Evolutionary conservation across 106 monocot species (phyloP), one percentile per base, ranked within the genome.

Genomic region (Ottelia alismoides): DNA sequence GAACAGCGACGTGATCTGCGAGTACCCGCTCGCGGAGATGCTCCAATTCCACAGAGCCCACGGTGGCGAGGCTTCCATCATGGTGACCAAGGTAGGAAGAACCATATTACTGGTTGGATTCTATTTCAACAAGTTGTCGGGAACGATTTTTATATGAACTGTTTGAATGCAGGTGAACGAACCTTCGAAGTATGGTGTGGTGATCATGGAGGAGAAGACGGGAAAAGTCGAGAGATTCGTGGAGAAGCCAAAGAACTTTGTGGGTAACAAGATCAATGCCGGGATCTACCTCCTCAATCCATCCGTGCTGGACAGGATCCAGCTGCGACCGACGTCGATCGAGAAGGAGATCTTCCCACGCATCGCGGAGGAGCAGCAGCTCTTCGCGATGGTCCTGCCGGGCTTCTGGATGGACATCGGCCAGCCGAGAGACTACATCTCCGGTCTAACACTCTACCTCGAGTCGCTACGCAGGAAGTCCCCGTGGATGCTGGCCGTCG

Each of bases 191-290:
- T 62, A 69, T 25, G 69, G 69, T 6, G 69, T 61, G 2, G 56
- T 64, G 49, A 19, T 71, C 17, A n/a, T 71, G 57, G 71, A 71
- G 27, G 71, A 71, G 51, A 51, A 51, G 2, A 51, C 64, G 0
- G 57, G 44, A 12, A 63, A 29, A n/a, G 64, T 71, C 21, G 56
- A 57, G 57, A 57, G 52, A 32, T 71, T 71, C n/a, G n/a, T n/a
- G n/a, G n/a, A n/a, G n/a, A n/a, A n/a, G n/a, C n/a, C n/a, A n/a
- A n/a, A n/a, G n/a, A 58, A 22, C 2, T 71, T 71, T 40, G 71
- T 71, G 5, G 71, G 71, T 1, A 64, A 71, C 64, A 72, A 65
- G 47, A 72, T 60, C 31, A 65, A 65, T 65, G 72, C 65, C 7
- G 65, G 65, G 0, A 53, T 65, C 53, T 72, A 65, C 65, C 17